Base-by-base conservation (phyloP, 805 yeast genomes). In the Candida sonorensis region DNA sequence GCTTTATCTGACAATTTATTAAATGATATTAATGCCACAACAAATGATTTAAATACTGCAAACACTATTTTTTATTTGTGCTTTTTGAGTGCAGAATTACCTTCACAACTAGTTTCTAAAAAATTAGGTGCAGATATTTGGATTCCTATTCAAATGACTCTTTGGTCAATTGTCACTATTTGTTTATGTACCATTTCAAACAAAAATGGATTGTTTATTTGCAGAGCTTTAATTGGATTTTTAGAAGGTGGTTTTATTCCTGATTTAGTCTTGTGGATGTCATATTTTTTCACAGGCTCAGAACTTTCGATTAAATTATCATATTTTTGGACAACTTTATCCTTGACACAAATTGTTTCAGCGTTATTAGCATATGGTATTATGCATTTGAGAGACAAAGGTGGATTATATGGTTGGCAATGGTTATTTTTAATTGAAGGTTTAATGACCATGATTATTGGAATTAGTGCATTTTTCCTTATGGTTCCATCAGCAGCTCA, bases 231-330 rank as follows among this genome's bases (percentile, higher is more conserved):
- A 5, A 46, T 76, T 26, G 85, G 81, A 2, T 45, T 67, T 4
- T 51, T 72, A n/a, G 78, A 79, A 50, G 85, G 85, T 35, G 85
- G 86, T 0, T 77, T 77, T 37, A 77, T 81, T 33, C 78, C 81
- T 21, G 85, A 78, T 44, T 56, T 71, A 21, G 66, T 72, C 34
- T 55, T 78, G 29, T 80, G 80, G 75, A 58, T 80, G 52, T 69
- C 80, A 2, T 80, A 77, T 53, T 80, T 78, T 55, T 81, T 72
- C 57, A 79, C 75, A 7, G 48, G 69, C 18, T 51, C 61, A 18
- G 86, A 81, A 51, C 59, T 80, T 12, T 64, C 82, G 1, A 51
- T 74, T 16, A 59, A 86, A 34, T 56, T 78, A 18, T 69, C 81
- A 0, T 66, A 66, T 44, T 78, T 80, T 49, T 79, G 79, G 69